A percentile compares a stretch with the other conserved stretches of the same genome.
Conservation (phyloP, 176 grass and related monocot species). For the Lolium rigidum region DNA sequence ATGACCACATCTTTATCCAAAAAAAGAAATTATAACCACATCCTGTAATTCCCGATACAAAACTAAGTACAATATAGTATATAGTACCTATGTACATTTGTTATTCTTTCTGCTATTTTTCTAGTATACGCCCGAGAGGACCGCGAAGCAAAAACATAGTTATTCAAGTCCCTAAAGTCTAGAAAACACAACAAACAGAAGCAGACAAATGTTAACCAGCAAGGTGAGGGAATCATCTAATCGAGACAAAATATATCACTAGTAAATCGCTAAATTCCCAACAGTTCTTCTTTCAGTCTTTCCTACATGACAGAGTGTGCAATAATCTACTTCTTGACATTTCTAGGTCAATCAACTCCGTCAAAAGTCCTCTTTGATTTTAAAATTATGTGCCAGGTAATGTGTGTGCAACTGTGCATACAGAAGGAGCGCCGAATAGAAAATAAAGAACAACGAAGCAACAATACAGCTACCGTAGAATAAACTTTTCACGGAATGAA, state of each 20-base stretch:
- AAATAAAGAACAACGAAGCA: not conserved
- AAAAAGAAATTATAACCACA: conserved; percentile 38
- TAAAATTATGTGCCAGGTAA: not conserved
- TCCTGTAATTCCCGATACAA: conserved; percentile 33
- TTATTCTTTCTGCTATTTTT: conserved; percentile 38
- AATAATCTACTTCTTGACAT: conserved; percentile 29
- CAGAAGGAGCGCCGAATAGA: not conserved
- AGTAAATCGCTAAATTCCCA: conserved; percentile 16
- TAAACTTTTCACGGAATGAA: not conserved
- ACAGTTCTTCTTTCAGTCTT: not conserved
- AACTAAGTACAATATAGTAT: conserved; percentile 7
- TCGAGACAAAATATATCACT: not conserved
- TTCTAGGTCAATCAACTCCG: not conserved
- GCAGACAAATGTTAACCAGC: conserved; percentile 14
- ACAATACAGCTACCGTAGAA: conserved; percentile 14
- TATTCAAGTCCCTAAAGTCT: conserved; percentile 26
- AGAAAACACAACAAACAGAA: conserved; percentile 16
- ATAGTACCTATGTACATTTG: conserved; percentile 5
- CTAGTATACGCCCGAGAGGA: conserved; percentile 3
- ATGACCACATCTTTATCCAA: conserved; percentile 16
- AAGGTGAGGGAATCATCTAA: conserved; percentile 26
- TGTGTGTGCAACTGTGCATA: not conserved
- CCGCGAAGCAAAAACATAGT: not conserved
- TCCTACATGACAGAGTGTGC: not conserved
- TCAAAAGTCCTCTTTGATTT: not conserved